Conservation (phyloP, 1,284 basidiomycete species). For the Erythrobasidium hasegawianum region DNA sequence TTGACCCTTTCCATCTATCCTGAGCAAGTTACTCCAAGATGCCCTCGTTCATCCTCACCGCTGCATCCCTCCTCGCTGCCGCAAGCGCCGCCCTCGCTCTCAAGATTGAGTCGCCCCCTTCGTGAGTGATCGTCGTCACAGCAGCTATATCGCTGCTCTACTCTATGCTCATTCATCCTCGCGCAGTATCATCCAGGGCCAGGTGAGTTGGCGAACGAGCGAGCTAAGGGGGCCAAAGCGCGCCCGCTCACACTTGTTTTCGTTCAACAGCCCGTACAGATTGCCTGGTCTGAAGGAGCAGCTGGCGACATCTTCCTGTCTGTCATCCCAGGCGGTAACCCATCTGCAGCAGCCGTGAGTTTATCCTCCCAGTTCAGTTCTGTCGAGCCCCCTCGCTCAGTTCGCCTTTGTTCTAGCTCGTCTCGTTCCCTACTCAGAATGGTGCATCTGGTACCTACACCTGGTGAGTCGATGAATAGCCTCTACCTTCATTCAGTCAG, state of each 20-base stretch:
- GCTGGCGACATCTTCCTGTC: slow-evolving; percentile 15
- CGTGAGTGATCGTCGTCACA: too few relatives aligned
- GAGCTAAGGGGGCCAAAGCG: too few relatives aligned
- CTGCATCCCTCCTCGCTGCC: background rate
- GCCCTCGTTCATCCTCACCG: background rate
- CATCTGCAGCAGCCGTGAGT: background rate
- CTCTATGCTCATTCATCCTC: background rate
- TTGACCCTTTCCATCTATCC: too few relatives aligned
- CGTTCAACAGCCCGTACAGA: slow-evolving; percentile 13
- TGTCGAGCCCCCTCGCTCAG: background rate
- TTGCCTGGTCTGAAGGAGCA: slow-evolving; percentile 8
- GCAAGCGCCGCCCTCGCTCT: background rate
- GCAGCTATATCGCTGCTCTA: too few relatives aligned
- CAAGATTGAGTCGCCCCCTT: slow-evolving; percentile 1
- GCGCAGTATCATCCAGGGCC: slow-evolving; percentile 18
- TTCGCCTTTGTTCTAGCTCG: background rate
- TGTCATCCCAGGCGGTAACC: slow-evolving; percentile 2
- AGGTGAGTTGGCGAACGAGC: background rate
- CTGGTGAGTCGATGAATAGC: slow-evolving; percentile 8
- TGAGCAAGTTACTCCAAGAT: too few relatives aligned
- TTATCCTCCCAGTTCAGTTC: background rate
- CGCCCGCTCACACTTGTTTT: background rate
- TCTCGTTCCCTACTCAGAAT: slow-evolving; percentile 6
- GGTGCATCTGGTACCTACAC: slow-evolving; percentile 6
- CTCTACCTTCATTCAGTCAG: too few relatives aligned